phyloP scores from a whole-genome alignment of 257 asterid genomes.

The Salvia hispanica region DNA sequence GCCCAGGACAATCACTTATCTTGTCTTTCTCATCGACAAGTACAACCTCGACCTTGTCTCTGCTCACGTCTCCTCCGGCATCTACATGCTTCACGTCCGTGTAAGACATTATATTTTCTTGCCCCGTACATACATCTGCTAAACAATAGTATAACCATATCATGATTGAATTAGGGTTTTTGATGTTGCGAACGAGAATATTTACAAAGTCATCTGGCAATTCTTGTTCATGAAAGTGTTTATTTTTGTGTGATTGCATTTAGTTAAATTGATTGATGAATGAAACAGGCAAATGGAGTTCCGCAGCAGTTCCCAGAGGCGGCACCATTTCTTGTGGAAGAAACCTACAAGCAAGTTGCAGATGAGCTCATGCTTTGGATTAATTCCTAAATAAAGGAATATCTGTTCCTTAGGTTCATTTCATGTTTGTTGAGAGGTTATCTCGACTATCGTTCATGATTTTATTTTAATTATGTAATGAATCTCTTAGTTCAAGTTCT shows the following conservation, averaged over 20 bases:
- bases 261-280: background rate
- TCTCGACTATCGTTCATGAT: no score
- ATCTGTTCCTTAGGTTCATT: background rate
- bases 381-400: constrained; percentile 29
- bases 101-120: constrained; percentile 40
- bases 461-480: no score
- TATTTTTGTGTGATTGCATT: no score
- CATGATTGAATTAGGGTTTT: background rate
- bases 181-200: background rate
- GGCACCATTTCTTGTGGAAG: constrained; percentile 47
- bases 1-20: constrained; percentile 35
- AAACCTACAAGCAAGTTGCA: constrained; percentile 60
- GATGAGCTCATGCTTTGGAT: constrained; percentile 53
- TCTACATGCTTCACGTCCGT: constrained; percentile 53
- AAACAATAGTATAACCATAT: no score
- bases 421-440: no score
- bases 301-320: constrained; percentile 36
- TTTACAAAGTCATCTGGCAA: no score
- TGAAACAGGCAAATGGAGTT: constrained; percentile 47
- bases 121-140: no score
- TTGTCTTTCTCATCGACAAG: constrained; percentile 49
- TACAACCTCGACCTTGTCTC: constrained; percentile 49
- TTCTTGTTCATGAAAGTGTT: no score
- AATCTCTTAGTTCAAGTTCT: no score
- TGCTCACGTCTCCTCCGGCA: constrained; percentile 47